These are phyloP conservation scores for Fusarium torreyae DNA, from an alignment of 2,329 filamentous ascomycete genomes.

Conservation along the genomic window DNA sequence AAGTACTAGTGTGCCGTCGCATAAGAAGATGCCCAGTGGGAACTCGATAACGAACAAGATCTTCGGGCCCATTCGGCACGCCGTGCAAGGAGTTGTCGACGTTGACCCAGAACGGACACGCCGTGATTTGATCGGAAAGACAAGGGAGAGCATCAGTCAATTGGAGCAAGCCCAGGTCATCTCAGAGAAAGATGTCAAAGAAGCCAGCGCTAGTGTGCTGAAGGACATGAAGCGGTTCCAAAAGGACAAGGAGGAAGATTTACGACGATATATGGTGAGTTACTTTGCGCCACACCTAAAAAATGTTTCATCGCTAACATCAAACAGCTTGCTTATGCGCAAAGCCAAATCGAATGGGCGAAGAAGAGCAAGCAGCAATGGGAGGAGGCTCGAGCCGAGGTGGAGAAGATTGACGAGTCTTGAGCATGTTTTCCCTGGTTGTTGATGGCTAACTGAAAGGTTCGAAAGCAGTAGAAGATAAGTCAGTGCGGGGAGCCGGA, in stretches of 20 bases:
- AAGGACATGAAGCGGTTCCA: slow-evolving; percentile 95
- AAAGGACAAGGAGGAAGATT: slow-evolving; percentile 92
- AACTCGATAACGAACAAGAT: slow-evolving; percentile 94
- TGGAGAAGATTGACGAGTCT: slow-evolving; percentile 85
- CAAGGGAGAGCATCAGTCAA: slow-evolving; percentile 86
- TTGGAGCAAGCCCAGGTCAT: slow-evolving; percentile 92
- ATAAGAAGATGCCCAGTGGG: slow-evolving; percentile 87
- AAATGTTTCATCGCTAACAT: slow-evolving; percentile 38
- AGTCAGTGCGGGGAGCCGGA: slow-evolving; percentile 24
- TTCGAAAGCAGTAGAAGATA: slow-evolving; percentile 23
- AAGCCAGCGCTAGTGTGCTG: slow-evolving; percentile 89
- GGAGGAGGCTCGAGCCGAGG: slow-evolving; percentile 90
- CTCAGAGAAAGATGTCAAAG: slow-evolving; percentile 91
- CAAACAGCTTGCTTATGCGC: slow-evolving; percentile 86
- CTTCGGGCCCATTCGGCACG: slow-evolving; percentile 94
- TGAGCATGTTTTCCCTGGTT: slow-evolving; percentile 47
- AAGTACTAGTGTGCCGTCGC: slow-evolving; percentile 61
- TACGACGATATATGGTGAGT: slow-evolving; percentile 95
- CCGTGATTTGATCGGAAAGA: slow-evolving; percentile 95
- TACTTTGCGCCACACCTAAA: not conserved
- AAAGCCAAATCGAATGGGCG: slow-evolving; percentile 95
- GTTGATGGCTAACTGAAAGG: slow-evolving; percentile 10
- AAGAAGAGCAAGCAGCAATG: slow-evolving; percentile 90
- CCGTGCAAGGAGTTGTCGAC: slow-evolving; percentile 95
- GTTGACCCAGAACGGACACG: slow-evolving; percentile 94